Evolutionary conservation across 1,139 yeast species (phyloP), one percentile per base, ranked within the genome.

Genomic region (Suhomyces anneliseae): DNA sequence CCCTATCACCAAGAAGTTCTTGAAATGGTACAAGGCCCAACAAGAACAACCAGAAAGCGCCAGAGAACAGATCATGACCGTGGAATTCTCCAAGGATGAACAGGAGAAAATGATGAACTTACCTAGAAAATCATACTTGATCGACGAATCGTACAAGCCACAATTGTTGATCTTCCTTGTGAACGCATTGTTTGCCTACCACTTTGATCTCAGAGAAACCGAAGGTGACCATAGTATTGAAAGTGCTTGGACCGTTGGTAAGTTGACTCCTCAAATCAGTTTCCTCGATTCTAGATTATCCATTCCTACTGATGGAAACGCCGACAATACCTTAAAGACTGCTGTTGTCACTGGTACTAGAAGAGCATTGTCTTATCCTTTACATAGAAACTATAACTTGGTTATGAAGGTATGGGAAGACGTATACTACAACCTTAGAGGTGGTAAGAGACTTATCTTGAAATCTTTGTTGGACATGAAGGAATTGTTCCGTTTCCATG

Each of bases 241-340:
- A 65, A 87, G 96, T 51, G 90, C 95, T 0, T 93, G 98, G 99
- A 85, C 95, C 0, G 78, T 93, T 11, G 98, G 98, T 1, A 90
- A 86, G 57, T 62, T 93, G 34, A 71, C 84, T 0, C 96, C 98
- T 0, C 93, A 89, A 57, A 68, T 92, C 36, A 64, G 92, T 7
- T 82, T 78, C 54, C 69, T 93, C 38, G 98, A 90, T 61, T 70
- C 80, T 9, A 80, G 76, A 54, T 64, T 79, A 32, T 64, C 72
- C 40, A 74, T 72, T 29, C 65, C 68, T 1, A 72, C 69, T 29
- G 40, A 44, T 12, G 73, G 68, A 52, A 46, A 46, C 34, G 7
- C 39, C 27, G 65, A 62, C 34, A 64, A 61, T 42, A 39, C 59
- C 38, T 69, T 90, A 34, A 70, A 69, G 43, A 80, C 84, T 0